These are phyloP conservation scores for Pochonia chlamydosporia DNA, from an alignment of 2,329 filamentous ascomycete genomes.

Conservation along the genomic window DNA sequence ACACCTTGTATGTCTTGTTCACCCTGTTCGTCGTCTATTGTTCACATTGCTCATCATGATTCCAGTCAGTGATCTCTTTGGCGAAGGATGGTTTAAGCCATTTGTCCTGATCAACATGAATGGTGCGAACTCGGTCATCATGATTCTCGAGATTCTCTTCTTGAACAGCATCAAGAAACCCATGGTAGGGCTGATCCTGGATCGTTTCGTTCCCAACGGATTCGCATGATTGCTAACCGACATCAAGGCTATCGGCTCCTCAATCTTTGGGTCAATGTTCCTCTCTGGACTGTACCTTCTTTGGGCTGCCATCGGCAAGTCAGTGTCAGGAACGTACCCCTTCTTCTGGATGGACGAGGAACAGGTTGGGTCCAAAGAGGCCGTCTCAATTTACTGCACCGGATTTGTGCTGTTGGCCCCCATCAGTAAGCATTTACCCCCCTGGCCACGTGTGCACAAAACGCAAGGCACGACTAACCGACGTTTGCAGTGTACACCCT, in stretches of 20 bases:
- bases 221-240: too few species aligned
- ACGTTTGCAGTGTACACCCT: slow-evolving; percentile 36
- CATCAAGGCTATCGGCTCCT: slow-evolving; percentile 37
- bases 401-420: slow-evolving; percentile 39
- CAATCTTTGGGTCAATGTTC: slow-evolving; percentile 35
- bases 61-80: slow-evolving; percentile 42
- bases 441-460: neutral
- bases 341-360: slow-evolving; percentile 47
- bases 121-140: slow-evolving; percentile 35
- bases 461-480: slow-evolving; percentile 11
- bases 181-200: slow-evolving; percentile 28
- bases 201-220: too few species aligned
- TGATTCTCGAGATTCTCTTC: slow-evolving; percentile 38
- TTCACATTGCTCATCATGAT: slow-evolving; percentile 12
- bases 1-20: slow-evolving; percentile 17
- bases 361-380: slow-evolving; percentile 35
- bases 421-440: slow-evolving; percentile 32
- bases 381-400: slow-evolving; percentile 36
- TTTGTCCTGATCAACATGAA: slow-evolving; percentile 43
- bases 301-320: slow-evolving; percentile 43
- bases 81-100: slow-evolving; percentile 39
- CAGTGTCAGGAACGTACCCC: slow-evolving; percentile 37
- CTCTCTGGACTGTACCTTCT: slow-evolving; percentile 39
- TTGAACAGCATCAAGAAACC: slow-evolving; percentile 50
- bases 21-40: neutral